phyloP scores from a whole-genome alignment of 257 asterid species.

The Marsdenia floribunda region DNA sequence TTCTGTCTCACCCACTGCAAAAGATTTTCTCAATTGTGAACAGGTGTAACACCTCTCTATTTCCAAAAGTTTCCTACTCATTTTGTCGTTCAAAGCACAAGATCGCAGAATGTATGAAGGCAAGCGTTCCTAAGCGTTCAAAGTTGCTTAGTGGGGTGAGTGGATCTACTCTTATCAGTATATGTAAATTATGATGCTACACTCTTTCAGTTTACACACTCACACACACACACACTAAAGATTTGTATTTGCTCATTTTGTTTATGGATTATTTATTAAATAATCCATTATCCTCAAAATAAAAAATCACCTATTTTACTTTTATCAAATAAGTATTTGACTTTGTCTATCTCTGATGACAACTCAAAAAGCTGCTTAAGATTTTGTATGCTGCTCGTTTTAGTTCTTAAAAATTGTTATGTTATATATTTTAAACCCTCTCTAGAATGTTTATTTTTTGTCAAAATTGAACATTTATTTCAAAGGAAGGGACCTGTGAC shows the following conservation, averaged over 20 bases:
- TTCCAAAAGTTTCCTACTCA: constrained; percentile 37
- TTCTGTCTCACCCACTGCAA: background rate
- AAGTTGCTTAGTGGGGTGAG: constrained; percentile 30
- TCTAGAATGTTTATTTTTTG: background rate
- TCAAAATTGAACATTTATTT: background rate
- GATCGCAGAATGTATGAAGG: constrained; percentile 45
- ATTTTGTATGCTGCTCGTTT: background rate
- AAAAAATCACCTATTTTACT: background rate
- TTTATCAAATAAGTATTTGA: background rate
- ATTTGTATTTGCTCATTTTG: background rate
- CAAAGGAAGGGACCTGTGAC: background rate
- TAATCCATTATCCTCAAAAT: background rate
- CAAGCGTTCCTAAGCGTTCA: constrained; percentile 19
- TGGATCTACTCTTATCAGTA: background rate
- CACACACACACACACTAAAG: background rate
- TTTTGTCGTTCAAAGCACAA: constrained; percentile 65
- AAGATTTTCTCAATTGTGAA: constrained; percentile 19
- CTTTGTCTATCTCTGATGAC: background rate
- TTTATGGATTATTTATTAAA: background rate
- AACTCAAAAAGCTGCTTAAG: background rate
- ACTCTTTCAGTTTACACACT: background rate
- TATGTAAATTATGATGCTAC: background rate
- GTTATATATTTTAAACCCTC: background rate
- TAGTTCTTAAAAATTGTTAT: background rate
- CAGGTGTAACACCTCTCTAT: constrained; percentile 50